These are phyloP conservation scores for Blastocystis hominis DNA, from an alignment of 352 stramenopile genomes.

Conservation along the genomic window DNA sequence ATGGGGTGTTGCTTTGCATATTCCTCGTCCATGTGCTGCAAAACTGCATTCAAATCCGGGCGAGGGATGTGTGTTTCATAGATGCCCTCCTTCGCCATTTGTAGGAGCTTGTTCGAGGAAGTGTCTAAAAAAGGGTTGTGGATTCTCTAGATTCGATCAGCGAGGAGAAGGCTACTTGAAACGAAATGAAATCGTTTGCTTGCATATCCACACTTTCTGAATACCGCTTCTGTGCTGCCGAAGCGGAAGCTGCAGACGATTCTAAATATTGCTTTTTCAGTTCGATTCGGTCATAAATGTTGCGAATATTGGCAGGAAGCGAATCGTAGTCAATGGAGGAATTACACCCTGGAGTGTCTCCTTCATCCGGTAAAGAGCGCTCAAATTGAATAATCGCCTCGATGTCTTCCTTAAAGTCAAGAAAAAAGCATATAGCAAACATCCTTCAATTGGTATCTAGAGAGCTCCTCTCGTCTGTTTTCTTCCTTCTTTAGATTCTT, in stretches of 20 bases:
- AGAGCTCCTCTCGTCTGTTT: neutral
- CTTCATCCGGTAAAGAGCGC: neutral
- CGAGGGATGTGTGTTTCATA: neutral
- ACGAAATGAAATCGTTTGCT: neutral
- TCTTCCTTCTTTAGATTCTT: neutral
- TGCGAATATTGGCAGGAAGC: neutral
- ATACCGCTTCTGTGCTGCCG: neutral
- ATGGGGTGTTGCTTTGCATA: neutral
- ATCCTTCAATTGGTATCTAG: neutral
- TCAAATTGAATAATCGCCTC: conserved; percentile 14
- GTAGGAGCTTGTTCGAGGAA: neutral
- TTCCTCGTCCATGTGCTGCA: conserved; percentile 14
- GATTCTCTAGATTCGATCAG: neutral
- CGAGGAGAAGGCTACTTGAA: neutral
- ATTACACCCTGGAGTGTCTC: too few species aligned
- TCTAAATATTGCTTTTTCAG: neutral
- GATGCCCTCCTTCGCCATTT: neutral
- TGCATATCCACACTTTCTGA: neutral
- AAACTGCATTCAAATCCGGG: neutral
- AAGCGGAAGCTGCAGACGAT: neutral
- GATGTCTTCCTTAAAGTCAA: neutral
- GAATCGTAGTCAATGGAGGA: neutral
- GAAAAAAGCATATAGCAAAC: neutral
- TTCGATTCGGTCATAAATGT: conserved; percentile 31
- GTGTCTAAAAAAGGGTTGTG: neutral